Evolutionary conservation across 371 early-diverging fungal genomes (phyloP), one percentile per base, ranked within the genome.

Genomic region (Lichtheimia ramosa): DNA sequence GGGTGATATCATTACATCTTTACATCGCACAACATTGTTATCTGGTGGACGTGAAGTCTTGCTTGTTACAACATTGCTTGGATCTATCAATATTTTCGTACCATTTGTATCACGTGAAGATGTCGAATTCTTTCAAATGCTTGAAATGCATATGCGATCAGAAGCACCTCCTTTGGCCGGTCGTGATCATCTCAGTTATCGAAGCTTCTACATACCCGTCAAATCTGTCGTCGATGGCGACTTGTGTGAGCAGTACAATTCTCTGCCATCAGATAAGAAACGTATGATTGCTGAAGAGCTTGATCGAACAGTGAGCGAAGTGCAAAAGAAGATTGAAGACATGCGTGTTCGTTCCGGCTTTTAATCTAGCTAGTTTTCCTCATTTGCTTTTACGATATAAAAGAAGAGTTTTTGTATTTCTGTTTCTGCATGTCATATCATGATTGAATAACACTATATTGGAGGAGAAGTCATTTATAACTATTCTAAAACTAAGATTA

Each of bases 291-390:
- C 96, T 2, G 94, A 92, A 49, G 91, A 91, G 60, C 73, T 98
- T 61, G 99, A 96, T 69, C 81, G 95, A 51, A 86, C 92, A 5
- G 86, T 89, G 3, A 74, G 79, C 18, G 99, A 98, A 66, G 86
- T 98, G 41, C 77, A 85, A 51, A 96, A 95, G 81, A 96, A 96
- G 77, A 80, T 98, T 61, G 96, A 98, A 61, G 93, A 93, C 66
- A 87, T 93, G 78, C 81, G 92, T 62, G 70, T 79, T 7, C 68
- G 83, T 54, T 80, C 80, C 50, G 83, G 82, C 34, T 81, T 81
- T 54, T 83, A 79, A 51, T 51, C 13, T 0, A 23, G 25, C 12
- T 46, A n/a, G 46, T 20, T 46, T 46, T n/a, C 46, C 46, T n/a
- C 8, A 43, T n/a, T 15, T 3, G n/a, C 15, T 34, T 34, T 8